phyloP scores from a whole-genome alignment of 2,329 filamentous ascomycete species.

The Cordyceps fumosorosea region DNA sequence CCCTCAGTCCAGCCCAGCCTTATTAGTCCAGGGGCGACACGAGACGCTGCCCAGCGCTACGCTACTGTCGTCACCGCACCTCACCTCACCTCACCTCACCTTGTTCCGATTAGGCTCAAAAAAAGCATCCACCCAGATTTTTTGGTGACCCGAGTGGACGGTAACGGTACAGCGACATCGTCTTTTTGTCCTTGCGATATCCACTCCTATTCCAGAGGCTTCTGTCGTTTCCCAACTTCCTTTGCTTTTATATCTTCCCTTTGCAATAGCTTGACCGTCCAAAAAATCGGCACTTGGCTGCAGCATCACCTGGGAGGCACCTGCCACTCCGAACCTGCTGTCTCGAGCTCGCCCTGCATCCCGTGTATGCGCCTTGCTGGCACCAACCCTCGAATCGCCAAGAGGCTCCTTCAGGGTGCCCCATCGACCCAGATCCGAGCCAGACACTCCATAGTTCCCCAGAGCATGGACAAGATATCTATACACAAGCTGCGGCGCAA shows the following conservation, averaged over 20 bases:
- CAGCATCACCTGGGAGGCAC: not conserved
- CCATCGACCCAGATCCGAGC: not conserved
- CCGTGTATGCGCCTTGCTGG: conserved; percentile 1
- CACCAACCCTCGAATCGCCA: not conserved
- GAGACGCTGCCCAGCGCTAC: not conserved
- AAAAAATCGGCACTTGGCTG: not conserved
- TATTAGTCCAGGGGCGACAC: not conserved
- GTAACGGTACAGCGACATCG: not conserved
- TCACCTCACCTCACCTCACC: not conserved
- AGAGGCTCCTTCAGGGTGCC: not conserved
- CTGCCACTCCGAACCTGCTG: not conserved
- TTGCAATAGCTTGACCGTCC: not conserved
- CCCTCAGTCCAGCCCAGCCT: not conserved
- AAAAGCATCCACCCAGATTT: conserved; percentile 2
- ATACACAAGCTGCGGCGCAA: conserved; percentile 37
- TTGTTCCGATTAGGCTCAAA: not conserved
- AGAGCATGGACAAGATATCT: conserved; percentile 36
- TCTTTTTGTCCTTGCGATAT: conserved; percentile 3
- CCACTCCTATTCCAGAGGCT: not conserved
- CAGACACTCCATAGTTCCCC: not conserved
- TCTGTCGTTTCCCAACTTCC: not conserved
- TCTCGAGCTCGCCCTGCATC: not conserved
- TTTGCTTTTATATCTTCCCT: not conserved
- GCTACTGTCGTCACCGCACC: not conserved
- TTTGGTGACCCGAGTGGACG: conserved; percentile 6